These are phyloP conservation scores for Peniophora sp. DNA, from an alignment of 1,284 basidiomycete genomes.

Conservation along the genomic window DNA sequence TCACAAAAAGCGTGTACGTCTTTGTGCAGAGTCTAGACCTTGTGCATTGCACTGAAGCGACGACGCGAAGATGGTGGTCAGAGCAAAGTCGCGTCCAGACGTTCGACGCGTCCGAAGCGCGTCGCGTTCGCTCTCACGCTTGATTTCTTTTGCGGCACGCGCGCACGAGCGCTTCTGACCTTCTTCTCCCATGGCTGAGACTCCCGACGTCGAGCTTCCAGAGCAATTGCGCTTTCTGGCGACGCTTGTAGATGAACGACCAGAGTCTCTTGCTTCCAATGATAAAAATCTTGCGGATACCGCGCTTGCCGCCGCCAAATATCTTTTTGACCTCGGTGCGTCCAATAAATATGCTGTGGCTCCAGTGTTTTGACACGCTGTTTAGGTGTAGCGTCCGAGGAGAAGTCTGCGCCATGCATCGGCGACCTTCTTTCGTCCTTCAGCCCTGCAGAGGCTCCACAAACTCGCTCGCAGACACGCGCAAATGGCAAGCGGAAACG, in stretches of 20 bases:
- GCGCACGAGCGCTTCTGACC: too few species aligned
- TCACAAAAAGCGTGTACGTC: too few species aligned
- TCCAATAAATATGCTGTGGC: background rate
- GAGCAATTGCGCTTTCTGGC: constrained; percentile 41
- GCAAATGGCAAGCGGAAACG: constrained; percentile 35
- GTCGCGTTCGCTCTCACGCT: too few species aligned
- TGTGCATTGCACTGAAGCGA: too few species aligned
- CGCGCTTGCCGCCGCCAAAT: constrained; percentile 67
- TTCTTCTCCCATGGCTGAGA: constrained; percentile 1
- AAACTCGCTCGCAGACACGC: constrained; percentile 59
- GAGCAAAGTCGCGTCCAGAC: too few species aligned
- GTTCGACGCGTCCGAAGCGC: too few species aligned
- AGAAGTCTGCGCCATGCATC: constrained; percentile 56
- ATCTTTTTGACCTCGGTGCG: constrained; percentile 77
- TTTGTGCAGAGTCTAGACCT: too few species aligned
- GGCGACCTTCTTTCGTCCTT: constrained; percentile 62
- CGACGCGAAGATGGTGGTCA: too few species aligned
- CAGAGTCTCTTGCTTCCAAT: constrained; percentile 49
- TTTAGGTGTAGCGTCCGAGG: constrained; percentile 60
- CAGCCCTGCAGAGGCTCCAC: constrained; percentile 50
- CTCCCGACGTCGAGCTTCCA: constrained; percentile 18
- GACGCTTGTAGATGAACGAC: constrained; percentile 40
- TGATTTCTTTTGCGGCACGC: too few species aligned
- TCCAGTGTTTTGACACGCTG: background rate
- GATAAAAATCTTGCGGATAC: constrained; percentile 47